Conservation (phyloP, 2,329 filamentous ascomycete species). For the Penicillium sp. region DNA sequence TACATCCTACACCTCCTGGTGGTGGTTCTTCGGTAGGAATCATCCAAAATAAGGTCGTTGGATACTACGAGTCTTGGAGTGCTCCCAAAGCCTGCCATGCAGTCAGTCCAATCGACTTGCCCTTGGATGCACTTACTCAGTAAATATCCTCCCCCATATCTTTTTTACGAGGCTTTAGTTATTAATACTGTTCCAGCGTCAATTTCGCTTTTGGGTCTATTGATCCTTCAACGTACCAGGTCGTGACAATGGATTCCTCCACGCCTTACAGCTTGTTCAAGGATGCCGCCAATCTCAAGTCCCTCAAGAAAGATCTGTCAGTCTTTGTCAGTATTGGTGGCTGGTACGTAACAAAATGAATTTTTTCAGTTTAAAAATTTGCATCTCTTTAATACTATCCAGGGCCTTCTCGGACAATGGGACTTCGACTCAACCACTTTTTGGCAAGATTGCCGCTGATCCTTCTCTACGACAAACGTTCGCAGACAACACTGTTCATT, state of each 20-base stretch:
- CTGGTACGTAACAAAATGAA: conserved; percentile 12
- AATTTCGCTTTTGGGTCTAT: conserved; percentile 42
- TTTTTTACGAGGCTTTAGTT: neutral
- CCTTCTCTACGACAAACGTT: conserved; percentile 1
- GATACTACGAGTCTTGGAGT: conserved; percentile 32
- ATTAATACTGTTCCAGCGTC: conserved; percentile 16
- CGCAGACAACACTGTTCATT: conserved; percentile 7
- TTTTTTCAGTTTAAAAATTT: neutral
- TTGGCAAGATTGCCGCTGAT: neutral
- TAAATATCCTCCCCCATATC: neutral
- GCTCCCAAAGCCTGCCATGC: neutral
- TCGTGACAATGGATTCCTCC: conserved; percentile 22
- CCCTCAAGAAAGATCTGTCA: conserved; percentile 22
- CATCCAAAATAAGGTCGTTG: conserved; percentile 19
- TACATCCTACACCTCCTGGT: neutral
- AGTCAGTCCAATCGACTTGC: conserved; percentile 11
- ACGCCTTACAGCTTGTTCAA: neutral
- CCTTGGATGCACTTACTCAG: conserved; percentile 10
- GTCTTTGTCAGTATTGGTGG: conserved; percentile 26
- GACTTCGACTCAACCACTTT: neutral
- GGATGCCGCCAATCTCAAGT: conserved; percentile 28
- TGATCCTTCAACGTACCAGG: conserved; percentile 27
- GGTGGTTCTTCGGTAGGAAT: neutral
- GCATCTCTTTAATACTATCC: neutral
- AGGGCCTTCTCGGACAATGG: neutral